Conservation (phyloP, 2,329 filamentous ascomycete species). For the Cytospora schulzeri region DNA sequence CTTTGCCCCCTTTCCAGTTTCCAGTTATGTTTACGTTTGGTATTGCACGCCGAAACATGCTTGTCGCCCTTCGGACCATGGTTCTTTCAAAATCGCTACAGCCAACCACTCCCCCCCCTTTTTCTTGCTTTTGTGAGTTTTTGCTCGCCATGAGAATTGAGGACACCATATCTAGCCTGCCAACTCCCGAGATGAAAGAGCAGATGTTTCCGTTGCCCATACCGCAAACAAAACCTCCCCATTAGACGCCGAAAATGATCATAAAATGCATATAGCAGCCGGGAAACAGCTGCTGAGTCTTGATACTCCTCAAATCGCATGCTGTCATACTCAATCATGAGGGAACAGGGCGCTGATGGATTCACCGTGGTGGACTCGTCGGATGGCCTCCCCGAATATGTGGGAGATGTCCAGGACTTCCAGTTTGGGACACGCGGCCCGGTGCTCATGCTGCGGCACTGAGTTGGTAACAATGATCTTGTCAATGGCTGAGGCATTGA, state of each 20-base stretch:
- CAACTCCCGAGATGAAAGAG: constrained; percentile 25
- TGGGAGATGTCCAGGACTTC: constrained; percentile 90
- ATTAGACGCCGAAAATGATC: constrained; percentile 24
- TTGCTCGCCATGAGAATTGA: constrained; percentile 14
- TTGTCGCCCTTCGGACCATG: background rate
- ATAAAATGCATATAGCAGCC: constrained; percentile 12
- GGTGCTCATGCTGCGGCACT: constrained; percentile 84
- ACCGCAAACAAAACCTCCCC: constrained; percentile 9
- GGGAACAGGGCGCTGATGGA: constrained; percentile 96
- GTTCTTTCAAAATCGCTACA: background rate
- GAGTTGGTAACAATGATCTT: constrained; percentile 95
- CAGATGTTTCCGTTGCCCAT: constrained; percentile 21
- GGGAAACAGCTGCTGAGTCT: background rate
- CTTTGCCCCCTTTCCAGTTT: constrained; percentile 1
- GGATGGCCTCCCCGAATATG: constrained; percentile 93
- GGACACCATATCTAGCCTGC: constrained; percentile 24
- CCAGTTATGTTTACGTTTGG: constrained; percentile 3
- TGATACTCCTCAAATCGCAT: background rate
- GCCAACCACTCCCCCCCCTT: constrained; percentile 1
- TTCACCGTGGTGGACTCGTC: constrained; percentile 94
- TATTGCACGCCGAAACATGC: constrained; percentile 11
- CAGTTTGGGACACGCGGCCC: constrained; percentile 77
- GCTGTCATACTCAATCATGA: constrained; percentile 58
- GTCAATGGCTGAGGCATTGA: constrained; percentile 91
- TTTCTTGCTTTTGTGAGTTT: constrained; percentile 20